Evolutionary conservation across 768 basidiomycete genomes (phyloP).

Genomic region (Phaeotremella fagi): DNA sequence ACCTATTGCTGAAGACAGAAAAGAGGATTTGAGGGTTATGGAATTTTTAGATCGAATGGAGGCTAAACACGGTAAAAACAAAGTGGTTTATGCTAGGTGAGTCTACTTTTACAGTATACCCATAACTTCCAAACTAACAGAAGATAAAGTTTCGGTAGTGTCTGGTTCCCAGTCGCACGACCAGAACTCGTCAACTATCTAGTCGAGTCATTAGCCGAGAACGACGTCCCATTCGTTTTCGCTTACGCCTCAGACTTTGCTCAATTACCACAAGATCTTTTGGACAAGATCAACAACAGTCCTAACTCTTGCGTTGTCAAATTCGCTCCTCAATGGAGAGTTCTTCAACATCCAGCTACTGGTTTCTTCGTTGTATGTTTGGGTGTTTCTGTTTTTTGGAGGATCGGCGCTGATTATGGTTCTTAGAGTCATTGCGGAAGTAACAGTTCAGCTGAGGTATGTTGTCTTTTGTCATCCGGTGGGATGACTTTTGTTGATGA

Average conservation of each 20-base stretch:
- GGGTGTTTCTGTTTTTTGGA: background rate
- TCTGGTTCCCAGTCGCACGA: slow-evolving; percentile 20
- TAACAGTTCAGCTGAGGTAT: slow-evolving; percentile 22
- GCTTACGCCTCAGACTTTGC: slow-evolving; percentile 20
- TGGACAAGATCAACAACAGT: slow-evolving; percentile 11
- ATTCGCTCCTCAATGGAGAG: slow-evolving; percentile 27
- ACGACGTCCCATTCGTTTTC: slow-evolving; percentile 20
- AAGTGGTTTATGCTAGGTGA: slow-evolving; percentile 19
- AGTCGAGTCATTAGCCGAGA: slow-evolving; percentile 19
- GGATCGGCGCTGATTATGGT: background rate
- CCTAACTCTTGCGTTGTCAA: slow-evolving; percentile 13
- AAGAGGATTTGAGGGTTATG: slow-evolving; percentile 17
- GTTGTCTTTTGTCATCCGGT: background rate
- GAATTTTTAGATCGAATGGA: slow-evolving; percentile 24
- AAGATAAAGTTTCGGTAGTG: slow-evolving; percentile 16
- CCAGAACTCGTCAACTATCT: slow-evolving; percentile 23
- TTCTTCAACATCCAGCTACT: slow-evolving; percentile 19
- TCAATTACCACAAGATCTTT: slow-evolving; percentile 7
- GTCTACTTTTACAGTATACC: background rate
- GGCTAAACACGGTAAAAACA: slow-evolving; percentile 15
- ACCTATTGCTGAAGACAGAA: too few relatives aligned
- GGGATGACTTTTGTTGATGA: background rate
- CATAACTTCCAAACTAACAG: background rate
- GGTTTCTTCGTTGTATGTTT: slow-evolving; percentile 20
- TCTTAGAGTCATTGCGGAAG: slow-evolving; percentile 22